Base-by-base conservation (phyloP, 23 red algal genomes). In the Agarophyton chilense region DNA sequence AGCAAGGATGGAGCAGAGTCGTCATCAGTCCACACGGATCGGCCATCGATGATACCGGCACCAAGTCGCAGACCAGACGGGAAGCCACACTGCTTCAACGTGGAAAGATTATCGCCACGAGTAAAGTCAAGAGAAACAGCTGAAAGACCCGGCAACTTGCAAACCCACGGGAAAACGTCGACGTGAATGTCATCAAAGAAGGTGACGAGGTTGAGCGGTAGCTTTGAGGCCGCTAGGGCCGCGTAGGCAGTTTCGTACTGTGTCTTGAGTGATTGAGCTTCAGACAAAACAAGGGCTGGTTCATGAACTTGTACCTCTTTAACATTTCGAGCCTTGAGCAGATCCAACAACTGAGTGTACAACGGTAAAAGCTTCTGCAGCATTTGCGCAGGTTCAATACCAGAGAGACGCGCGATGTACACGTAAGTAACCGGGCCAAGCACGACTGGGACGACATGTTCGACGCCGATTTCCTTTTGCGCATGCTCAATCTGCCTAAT, bases 361-460 rank as follows among this genome's bases (percentile, higher is more conserved):
- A 79, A 60, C 21, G 91, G 91, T 13, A 92, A 52, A 18, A 98
- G 31, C 32, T 84, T 70, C 29, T 67, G 52, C 17, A 94, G 33
- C 65, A 98, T 71, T 54, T 83, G 26, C 9, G 56, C 82, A 0
- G 90, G 52, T 52, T 72, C 75, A 56, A 84, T 51, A 31, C 77
- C 87, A 10, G 29, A 16, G 54, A 90, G 57, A 32, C 81, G 79
- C 41, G 83, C 38, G 11, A 92, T 61, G n/a, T 78, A 65, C 19
- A 90, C 58, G 49, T 94, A 98, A 11, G 95, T 94, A 12, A 94
- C 77, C n/a, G 95, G 95, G 8, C 95, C 95, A 8, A 98, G 83
- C 6, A 98, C 50, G 10, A 91, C 54, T 34, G 95, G 95, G 22
- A 89, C 89, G 72, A 80, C 89, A 16, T 50, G 60, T 26, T 94